phyloP scores from a whole-genome alignment of 1,284 basidiomycete genomes.

The Crepidotus sp. region DNA sequence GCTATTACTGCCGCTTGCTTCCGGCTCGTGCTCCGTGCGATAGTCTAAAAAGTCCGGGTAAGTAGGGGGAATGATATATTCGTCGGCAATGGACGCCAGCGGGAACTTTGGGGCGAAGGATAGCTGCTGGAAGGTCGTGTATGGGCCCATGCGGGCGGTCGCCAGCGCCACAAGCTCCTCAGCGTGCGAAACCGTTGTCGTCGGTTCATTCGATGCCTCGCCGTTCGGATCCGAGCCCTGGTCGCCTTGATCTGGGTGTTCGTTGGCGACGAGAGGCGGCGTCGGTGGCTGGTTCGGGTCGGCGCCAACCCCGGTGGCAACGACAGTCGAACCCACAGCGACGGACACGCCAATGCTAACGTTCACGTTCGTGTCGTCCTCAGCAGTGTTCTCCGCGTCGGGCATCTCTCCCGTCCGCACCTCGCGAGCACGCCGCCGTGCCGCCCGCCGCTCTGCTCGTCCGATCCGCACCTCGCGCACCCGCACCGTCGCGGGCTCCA shows the following conservation, averaged over 20 bases:
- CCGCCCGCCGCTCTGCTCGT: constrained; percentile 74
- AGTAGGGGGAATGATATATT: constrained; percentile 82
- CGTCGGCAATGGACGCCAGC: constrained; percentile 75
- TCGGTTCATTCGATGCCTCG: constrained; percentile 18
- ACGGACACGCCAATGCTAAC: constrained; percentile 58
- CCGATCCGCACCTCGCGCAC: constrained; percentile 87
- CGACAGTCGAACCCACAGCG: constrained; percentile 27
- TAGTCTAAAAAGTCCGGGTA: constrained; percentile 72
- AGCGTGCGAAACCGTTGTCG: constrained; percentile 31
- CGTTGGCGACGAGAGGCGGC: constrained; percentile 32
- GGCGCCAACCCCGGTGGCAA: constrained; percentile 22
- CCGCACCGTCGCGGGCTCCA: constrained; percentile 82
- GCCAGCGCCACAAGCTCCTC: constrained; percentile 66
- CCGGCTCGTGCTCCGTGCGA: constrained; percentile 51
- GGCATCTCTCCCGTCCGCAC: constrained; percentile 42
- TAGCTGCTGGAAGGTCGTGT: constrained; percentile 83
- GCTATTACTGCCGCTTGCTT: constrained; percentile 31
- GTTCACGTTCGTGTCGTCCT: constrained; percentile 52
- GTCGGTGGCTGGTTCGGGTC: constrained; percentile 25
- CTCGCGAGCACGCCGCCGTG: constrained; percentile 64
- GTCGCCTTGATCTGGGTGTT: constrained; percentile 30
- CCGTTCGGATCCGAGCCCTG: constrained; percentile 21
- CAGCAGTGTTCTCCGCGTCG: constrained; percentile 40
- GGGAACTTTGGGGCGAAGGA: constrained; percentile 77
- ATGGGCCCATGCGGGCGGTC: constrained; percentile 65